phyloP scores from a whole-genome alignment of 257 asterid genomes.

The Hygrophila difformis region DNA sequence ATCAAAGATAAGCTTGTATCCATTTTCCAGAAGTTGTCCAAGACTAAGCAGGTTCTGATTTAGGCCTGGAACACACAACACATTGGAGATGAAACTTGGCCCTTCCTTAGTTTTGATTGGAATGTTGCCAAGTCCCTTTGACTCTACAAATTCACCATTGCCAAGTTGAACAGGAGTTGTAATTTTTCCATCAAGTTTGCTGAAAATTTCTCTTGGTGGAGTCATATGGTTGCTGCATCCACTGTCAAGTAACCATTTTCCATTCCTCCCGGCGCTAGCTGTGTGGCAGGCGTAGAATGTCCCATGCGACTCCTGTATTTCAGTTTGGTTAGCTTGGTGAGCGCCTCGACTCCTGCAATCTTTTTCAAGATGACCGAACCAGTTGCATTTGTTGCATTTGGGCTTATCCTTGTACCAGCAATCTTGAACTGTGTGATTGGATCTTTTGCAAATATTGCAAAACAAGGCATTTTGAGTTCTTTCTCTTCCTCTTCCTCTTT shows the following conservation, averaged over 20 bases:
- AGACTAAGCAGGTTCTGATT: not conserved
- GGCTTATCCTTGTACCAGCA: not conserved
- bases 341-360: not conserved
- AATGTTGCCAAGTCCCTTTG: not conserved
- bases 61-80: not conserved
- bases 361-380: not conserved
- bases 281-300: not conserved
- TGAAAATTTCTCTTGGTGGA: not conserved
- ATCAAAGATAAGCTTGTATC: not conserved
- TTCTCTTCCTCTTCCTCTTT: too few relatives aligned
- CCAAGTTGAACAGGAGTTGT: not conserved
- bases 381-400: not conserved
- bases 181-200: not conserved
- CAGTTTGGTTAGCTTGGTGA: not conserved
- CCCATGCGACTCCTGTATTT: not conserved
- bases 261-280: not conserved
- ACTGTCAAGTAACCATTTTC: too few relatives aligned
- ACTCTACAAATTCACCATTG: not conserved
- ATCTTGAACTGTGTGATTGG: not conserved
- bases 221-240: constrained; percentile 5
- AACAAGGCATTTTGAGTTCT: too few relatives aligned
- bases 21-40: not conserved
- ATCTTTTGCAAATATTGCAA: not conserved
- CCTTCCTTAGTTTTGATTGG: not conserved
- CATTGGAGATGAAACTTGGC: not conserved